A percentile compares a stretch with the other conserved stretches of the same genome.
Conservation (phyloP, 2,329 filamentous ascomycete genomes). For the Pseudogymnoascus sp. region DNA sequence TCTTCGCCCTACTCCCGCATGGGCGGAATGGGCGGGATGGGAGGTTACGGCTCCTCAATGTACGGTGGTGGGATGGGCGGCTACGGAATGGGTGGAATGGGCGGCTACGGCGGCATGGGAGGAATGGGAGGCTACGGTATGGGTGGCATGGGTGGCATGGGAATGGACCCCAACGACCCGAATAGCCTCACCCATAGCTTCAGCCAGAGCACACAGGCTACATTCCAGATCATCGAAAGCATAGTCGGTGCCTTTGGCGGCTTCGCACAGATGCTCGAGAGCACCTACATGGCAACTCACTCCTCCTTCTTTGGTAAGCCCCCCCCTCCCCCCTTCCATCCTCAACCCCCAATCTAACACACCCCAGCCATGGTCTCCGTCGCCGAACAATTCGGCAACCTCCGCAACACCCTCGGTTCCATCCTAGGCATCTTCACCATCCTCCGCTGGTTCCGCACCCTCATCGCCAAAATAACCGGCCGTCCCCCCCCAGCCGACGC, state of each 20-base stretch:
- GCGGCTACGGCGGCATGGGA: constrained; percentile 37
- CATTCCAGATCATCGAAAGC: constrained; percentile 97
- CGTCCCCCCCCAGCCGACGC: constrained; percentile 83
- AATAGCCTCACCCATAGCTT: constrained; percentile 94
- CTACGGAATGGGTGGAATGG: constrained; percentile 33
- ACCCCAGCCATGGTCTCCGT: constrained; percentile 87
- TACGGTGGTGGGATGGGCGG: constrained; percentile 36
- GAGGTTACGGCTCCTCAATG: constrained; percentile 34
- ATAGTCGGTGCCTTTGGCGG: constrained; percentile 94
- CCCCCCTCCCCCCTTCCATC: constrained; percentile 12
- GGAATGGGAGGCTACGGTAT: constrained; percentile 39
- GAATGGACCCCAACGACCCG: constrained; percentile 68
- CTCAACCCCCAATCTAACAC: constrained; percentile 19
- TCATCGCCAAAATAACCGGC: constrained; percentile 87
- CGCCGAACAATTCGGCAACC: constrained; percentile 90
- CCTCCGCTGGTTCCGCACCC: constrained; percentile 86
- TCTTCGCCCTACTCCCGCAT: constrained; percentile 45
- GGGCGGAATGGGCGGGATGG: constrained; percentile 33
- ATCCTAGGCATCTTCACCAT: constrained; percentile 92
- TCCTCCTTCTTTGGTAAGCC: constrained; percentile 91
- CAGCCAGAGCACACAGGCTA: constrained; percentile 88
- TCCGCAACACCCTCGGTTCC: constrained; percentile 87
- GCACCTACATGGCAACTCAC: constrained; percentile 99
- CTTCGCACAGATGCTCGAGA: constrained; percentile 98
- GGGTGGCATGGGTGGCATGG: constrained; percentile 28